These are phyloP conservation scores for Beta macrorhiza DNA, from an alignment of 179 eudicot species.

Conservation along the genomic window DNA sequence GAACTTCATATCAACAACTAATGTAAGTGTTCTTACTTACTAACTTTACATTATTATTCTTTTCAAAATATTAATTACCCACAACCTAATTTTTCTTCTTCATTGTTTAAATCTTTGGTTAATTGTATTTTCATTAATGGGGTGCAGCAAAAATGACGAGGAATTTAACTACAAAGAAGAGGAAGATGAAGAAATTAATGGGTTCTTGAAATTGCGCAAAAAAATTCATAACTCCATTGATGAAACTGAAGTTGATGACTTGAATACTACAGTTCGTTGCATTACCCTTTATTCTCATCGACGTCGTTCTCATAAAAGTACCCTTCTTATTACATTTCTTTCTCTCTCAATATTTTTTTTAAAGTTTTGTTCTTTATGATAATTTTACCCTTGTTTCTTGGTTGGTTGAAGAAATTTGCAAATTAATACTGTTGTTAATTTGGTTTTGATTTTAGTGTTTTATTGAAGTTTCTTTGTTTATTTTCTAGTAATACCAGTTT, in stretches of 20 bases:
- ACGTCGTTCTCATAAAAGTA: slow-evolving; percentile 24
- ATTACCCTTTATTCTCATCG: slow-evolving; percentile 22
- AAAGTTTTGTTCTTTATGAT: neutral
- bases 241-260: slow-evolving; percentile 2
- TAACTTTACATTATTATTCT: neutral
- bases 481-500: no score
- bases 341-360: no score
- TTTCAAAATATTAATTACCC: neutral
- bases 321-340: neutral
- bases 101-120: neutral
- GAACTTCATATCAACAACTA: neutral
- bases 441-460: no score
- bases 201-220: slow-evolving; percentile 18
- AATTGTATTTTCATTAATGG: neutral
- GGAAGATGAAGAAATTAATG: slow-evolving; percentile 15
- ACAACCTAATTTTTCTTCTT: neutral
- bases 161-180: slow-evolving; percentile 13
- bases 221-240: slow-evolving; percentile 10
- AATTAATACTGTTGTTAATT: neutral
- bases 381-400: no score
- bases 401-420: neutral
- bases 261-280: slow-evolving; percentile 23
- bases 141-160: slow-evolving; percentile 3
- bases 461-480: no score
- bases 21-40: slow-evolving; percentile 12